Percentiles rank a stretch among this genome's conserved stretches.
phyloP scores from a whole-genome alignment of 352 stramenopile species.

The Pythium graminicola region DNA sequence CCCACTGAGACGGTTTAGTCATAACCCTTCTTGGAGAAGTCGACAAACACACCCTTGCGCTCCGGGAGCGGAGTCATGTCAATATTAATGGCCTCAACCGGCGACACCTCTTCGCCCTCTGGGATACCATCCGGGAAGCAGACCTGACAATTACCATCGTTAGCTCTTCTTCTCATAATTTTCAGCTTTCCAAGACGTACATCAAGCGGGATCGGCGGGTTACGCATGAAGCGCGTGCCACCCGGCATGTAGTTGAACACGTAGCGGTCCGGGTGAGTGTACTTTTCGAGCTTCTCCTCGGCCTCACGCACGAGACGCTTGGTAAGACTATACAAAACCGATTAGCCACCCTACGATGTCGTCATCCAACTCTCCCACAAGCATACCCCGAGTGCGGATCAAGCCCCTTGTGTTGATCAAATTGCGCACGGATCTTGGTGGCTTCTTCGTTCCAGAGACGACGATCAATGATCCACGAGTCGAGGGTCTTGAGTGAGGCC shows the following conservation, averaged over 20 bases:
- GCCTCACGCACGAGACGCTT: conserved; percentile 87
- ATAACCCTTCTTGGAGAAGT: conserved; percentile 86
- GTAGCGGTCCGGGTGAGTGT: conserved; percentile 96
- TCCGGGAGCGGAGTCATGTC: conserved; percentile 77
- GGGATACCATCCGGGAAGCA: conserved; percentile 87
- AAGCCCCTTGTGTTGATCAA: conserved; percentile 77
- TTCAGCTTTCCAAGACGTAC: no score
- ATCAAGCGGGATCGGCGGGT: conserved; percentile 93
- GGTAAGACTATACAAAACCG: conserved; percentile 35
- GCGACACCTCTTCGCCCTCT: conserved; percentile 80
- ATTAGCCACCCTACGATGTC: background rate
- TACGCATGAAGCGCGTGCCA: conserved; percentile 98
- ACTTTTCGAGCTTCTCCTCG: conserved; percentile 90
- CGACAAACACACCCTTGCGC: conserved; percentile 65
- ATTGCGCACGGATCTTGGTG: conserved; percentile 90
- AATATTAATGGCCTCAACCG: conserved; percentile 82
- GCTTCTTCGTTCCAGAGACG: conserved; percentile 94
- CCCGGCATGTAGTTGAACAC: conserved; percentile 97
- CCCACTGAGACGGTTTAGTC: conserved; percentile 36
- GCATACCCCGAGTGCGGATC: conserved; percentile 53
- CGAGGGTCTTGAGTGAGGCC: conserved; percentile 90
- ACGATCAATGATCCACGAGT: conserved; percentile 93
- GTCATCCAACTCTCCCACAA: background rate
- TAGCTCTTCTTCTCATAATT: no score
- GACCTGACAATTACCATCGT: conserved; percentile 33